Evolutionary conservation across 257 asterid species (phyloP).

Genomic region (Solanum dulcamara): DNA sequence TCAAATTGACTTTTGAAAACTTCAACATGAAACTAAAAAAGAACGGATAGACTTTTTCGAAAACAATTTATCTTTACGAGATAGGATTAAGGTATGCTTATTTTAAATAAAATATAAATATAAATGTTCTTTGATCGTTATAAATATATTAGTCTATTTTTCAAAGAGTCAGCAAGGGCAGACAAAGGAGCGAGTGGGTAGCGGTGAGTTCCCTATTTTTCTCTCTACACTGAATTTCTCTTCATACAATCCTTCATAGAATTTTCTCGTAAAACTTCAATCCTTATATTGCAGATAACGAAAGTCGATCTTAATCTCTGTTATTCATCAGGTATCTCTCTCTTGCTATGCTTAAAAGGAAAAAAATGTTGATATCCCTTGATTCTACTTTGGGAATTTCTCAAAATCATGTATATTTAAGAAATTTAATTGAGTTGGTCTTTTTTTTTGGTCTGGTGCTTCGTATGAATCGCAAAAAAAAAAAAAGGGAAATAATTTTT

Average conservation of each 20-base stretch:
- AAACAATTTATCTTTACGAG: too few relatives aligned
- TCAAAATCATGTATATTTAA: background rate
- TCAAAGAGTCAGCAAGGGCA: background rate
- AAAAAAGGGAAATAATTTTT: background rate
- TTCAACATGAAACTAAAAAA: too few relatives aligned
- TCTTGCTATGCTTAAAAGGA: background rate
- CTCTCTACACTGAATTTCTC: background rate
- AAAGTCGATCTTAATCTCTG: background rate
- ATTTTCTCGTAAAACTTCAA: background rate
- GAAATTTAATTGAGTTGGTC: background rate
- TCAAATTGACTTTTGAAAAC: too few relatives aligned
- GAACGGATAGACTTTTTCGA: too few relatives aligned
- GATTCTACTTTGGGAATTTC: background rate
- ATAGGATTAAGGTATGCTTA: too few relatives aligned
- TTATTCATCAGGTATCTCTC: background rate
- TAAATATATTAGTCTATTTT: background rate
- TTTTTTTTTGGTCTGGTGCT: background rate
- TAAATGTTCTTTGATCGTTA: too few relatives aligned
- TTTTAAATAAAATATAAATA: too few relatives aligned
- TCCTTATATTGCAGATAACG: background rate
- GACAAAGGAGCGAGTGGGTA: background rate
- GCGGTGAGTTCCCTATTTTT: background rate
- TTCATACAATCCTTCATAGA: background rate
- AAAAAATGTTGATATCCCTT: background rate
- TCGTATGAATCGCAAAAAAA: background rate